Conservation (phyloP, 2,329 filamentous ascomycete genomes). For the Harringtonia aguacate region DNA sequence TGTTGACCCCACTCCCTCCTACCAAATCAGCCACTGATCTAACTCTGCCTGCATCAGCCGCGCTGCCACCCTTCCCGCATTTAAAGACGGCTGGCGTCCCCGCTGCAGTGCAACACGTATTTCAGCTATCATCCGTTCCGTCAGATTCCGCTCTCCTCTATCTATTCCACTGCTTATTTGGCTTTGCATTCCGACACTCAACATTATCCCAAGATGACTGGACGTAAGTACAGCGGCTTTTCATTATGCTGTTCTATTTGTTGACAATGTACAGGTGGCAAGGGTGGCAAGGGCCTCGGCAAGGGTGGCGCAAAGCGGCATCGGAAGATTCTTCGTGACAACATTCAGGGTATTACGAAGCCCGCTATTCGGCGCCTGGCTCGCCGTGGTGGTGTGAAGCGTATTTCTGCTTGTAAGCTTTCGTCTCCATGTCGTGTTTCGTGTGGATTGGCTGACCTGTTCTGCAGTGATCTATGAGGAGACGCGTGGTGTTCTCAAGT, state of each 20-base stretch:
- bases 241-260: slow-evolving; percentile 11
- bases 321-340: slow-evolving; percentile 98
- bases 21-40: slow-evolving; percentile 14
- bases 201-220: slow-evolving; percentile 19
- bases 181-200: slow-evolving; percentile 1
- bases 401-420: slow-evolving; percentile 85
- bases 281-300: slow-evolving; percentile 95
- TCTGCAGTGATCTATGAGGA: slow-evolving; percentile 63
- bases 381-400: slow-evolving; percentile 99
- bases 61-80: slow-evolving; percentile 10
- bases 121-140: not conserved
- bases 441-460: not conserved
- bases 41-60: slow-evolving; percentile 8
- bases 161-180: not conserved
- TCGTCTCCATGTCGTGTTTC: not conserved
- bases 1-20: too few relatives aligned
- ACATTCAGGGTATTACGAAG: slow-evolving; percentile 99
- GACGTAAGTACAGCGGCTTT: slow-evolving; percentile 19
- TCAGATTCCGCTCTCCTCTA: not conserved
- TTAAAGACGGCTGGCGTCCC: slow-evolving; percentile 10
- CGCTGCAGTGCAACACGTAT: not conserved
- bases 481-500: slow-evolving; percentile 68
- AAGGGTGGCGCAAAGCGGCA: slow-evolving; percentile 99
- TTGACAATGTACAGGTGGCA: slow-evolving; percentile 54
- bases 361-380: slow-evolving; percentile 96